These are phyloP conservation scores for Ophiosphaerella korrae DNA, from an alignment of 2,329 filamentous ascomycete genomes.

Conservation along the genomic window DNA sequence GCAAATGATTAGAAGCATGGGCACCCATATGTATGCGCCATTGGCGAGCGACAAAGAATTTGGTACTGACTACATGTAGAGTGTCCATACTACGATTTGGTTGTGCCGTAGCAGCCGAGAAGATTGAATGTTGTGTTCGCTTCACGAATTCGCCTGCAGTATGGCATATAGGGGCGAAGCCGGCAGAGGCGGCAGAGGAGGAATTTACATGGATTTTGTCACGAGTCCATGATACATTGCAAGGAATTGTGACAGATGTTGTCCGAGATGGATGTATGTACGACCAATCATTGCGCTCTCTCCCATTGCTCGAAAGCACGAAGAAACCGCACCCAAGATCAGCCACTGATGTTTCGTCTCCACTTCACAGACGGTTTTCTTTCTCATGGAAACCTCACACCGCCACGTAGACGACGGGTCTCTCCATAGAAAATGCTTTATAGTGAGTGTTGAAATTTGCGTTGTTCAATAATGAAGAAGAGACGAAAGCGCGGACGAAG, in stretches of 20 bases:
- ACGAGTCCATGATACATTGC: too few species aligned
- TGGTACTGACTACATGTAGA: slow-evolving; percentile 1
- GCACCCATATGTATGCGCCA: neutral
- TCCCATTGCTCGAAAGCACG: slow-evolving; percentile 52
- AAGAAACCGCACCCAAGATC: slow-evolving; percentile 65
- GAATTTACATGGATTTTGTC: too few species aligned
- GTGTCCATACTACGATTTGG: neutral
- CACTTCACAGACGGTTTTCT: slow-evolving; percentile 64
- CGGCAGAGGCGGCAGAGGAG: too few species aligned
- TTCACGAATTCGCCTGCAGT: too few species aligned
- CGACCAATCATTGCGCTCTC: slow-evolving; percentile 65
- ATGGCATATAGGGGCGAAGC: too few species aligned
- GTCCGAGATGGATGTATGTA: slow-evolving; percentile 46
- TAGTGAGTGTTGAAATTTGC: slow-evolving; percentile 60
- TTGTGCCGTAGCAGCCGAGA: too few species aligned
- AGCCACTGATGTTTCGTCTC: slow-evolving; percentile 54
- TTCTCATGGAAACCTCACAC: slow-evolving; percentile 58
- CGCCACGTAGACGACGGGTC: slow-evolving; percentile 43
- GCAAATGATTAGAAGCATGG: neutral
- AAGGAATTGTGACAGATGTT: neutral
- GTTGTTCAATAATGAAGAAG: slow-evolving; percentile 59
- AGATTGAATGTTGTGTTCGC: too few species aligned
- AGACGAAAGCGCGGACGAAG: slow-evolving; percentile 25
- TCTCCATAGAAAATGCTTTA: slow-evolving; percentile 63
- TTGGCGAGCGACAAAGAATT: neutral